Evolutionary conservation across 768 basidiomycete species (phyloP).

Genomic region (Hysterangium stoloniferum): DNA sequence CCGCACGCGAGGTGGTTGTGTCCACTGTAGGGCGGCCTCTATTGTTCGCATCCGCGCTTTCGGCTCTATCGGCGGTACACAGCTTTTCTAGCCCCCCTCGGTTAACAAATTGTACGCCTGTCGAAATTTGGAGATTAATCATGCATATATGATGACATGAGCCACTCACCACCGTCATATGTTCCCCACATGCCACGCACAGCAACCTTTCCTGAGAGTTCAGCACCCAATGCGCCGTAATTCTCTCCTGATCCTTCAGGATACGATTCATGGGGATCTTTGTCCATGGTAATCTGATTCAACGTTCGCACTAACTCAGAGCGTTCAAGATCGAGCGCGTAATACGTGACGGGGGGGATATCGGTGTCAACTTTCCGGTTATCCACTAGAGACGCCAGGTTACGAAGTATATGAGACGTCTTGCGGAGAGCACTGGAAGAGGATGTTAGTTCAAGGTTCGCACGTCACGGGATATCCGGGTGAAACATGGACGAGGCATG

Average conservation of each 20-base stretch:
- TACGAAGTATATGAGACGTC: constrained; percentile 75
- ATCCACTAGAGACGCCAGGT: constrained; percentile 51
- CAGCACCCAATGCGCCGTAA: constrained; percentile 34
- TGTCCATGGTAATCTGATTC: constrained; percentile 51
- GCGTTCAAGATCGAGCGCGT: constrained; percentile 89
- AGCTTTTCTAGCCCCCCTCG: constrained; percentile 44
- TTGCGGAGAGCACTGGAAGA: constrained; percentile 69
- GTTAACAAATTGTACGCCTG: constrained; percentile 57
- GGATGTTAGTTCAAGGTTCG: not conserved
- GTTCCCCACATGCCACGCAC: constrained; percentile 87
- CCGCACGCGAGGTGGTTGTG: not conserved
- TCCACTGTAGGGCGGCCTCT: not conserved
- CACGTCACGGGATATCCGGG: not conserved
- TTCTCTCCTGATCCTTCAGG: not conserved
- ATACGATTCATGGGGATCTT: no score
- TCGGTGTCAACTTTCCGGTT: constrained; percentile 16
- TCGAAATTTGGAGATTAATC: not conserved
- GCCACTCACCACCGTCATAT: constrained; percentile 62
- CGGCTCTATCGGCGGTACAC: constrained; percentile 7
- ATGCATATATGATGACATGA: not conserved
- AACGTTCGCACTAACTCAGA: constrained; percentile 80
- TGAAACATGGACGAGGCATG: not conserved
- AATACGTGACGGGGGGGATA: constrained; percentile 66
- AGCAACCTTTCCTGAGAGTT: constrained; percentile 62
- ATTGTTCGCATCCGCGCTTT: not conserved